Evolutionary conservation across 1,284 basidiomycete genomes (phyloP), one percentile per base, ranked within the genome.

Genomic region (Heterobasidion irregulare): DNA sequence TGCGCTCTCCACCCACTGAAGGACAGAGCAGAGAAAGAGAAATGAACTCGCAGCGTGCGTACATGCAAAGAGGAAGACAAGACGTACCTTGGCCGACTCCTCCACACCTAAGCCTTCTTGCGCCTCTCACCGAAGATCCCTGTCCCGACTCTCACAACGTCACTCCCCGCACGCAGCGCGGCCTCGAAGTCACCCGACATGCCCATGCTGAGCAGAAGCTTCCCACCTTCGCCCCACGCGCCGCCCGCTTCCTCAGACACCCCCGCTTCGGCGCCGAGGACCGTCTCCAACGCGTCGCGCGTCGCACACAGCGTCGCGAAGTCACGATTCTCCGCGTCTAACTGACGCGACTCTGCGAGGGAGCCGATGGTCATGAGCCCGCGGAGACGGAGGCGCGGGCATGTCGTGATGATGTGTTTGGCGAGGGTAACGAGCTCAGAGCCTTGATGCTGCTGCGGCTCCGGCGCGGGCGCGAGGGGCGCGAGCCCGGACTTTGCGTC

Each of bases 341-440:
- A 66, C 1, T 72, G 72, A 15, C 88, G 76, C 1, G 89, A 92
- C 57, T 84, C 78, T 47, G 84, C 77, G 54, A 89, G 77, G 4
- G 93, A 84, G 1, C 97, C 96, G 63, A 99, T 99, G 0, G 96
- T 98, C 96, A 99, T 99, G 44, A 99, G 72, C 4, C 96, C 97
- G 46, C 84, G 80, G 2, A 99, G 71, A 16, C 77, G 78, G 38
- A 99, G 76, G 16, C 74, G 75, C 0, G 90, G 88, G 67, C 96
- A 99, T 34, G 77, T 69, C 0, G 71, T 68, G 56, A 95, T 66
- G 65, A 99, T 77, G 63, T 91, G 82, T 47, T 69, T 72, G 1
- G 91, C 94, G 15, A 98, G 79, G 50, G 77, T 70, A 38, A 80
- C 70, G 32, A 94, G 74, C 34, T 86, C 83, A 1, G 78, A 59